Evolutionary conservation across 805 yeast genomes (phyloP), one percentile per base, ranked within the genome.

Genomic region (Teunomyces stri): DNA sequence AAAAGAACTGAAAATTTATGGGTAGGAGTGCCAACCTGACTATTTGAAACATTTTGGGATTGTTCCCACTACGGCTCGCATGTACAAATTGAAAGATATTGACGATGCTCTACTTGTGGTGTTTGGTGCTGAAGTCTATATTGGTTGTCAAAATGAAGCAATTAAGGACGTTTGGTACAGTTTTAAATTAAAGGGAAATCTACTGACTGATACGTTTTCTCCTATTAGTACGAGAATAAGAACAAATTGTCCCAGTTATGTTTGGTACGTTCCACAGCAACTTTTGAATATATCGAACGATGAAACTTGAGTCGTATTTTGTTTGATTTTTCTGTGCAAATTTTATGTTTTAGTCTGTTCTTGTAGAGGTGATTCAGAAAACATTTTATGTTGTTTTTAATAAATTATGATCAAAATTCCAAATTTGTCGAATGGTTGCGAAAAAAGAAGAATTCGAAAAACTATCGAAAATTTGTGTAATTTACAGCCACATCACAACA

Each of bases 11-110:
- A 84, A 43, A 72, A 72, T 29, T 64, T 86, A 25, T 85, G 76
- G 66, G 71, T 78, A 42, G 63, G 68, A 2, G 66, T 85, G 45
- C 85, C 91, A 47, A 86, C 95, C 4, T 62, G 59, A 82, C 42
- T 83, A 84, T 70, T 72, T 90, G 35, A 62, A 68, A 15, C 75
- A 68, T 1, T 83, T 83, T 22, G 91, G 90, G 5, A 87, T 90
- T 51, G 68, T 70, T 2, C 97, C 97, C 6, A 75, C 85, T 12
- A 62, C 65, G 22, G 69, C 72, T n/a, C 64, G 66, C 28, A 80
- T 84, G 0, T 88, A 85, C 59, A 67, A 84, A 12, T 76, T 78
- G 49, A 59, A 66, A 1, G 80, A 81, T 44, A 76, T 85, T 31
- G 69, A 76, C 45, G 62, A 61, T 34, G 86, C 87, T 0, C 62